phyloP scores from a whole-genome alignment of 768 basidiomycete genomes.

The Boletus patriciae region DNA sequence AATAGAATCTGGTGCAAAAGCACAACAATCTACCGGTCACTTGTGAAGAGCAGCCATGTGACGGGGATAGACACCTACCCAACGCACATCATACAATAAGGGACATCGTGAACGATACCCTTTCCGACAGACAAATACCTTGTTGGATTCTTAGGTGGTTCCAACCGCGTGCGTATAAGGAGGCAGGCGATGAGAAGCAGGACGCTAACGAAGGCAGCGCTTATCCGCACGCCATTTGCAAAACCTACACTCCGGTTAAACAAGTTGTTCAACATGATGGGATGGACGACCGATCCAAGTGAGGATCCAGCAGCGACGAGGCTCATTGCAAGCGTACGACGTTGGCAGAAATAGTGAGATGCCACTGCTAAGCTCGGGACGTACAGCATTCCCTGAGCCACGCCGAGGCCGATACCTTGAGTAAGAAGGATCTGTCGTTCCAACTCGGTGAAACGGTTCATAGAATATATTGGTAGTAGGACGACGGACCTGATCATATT shows the following conservation, averaged over 20 bases:
- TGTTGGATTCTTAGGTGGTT: slow-evolving; percentile 22
- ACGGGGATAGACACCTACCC: slow-evolving; percentile 19
- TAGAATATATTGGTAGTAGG: neutral
- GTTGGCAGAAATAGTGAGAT: slow-evolving; percentile 45
- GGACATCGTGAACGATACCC: slow-evolving; percentile 13
- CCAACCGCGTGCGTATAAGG: slow-evolving; percentile 42
- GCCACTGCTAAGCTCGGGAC: slow-evolving; percentile 45
- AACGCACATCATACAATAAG: slow-evolving; percentile 17
- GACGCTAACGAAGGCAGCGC: slow-evolving; percentile 42
- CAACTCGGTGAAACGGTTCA: neutral
- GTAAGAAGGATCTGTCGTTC: slow-evolving; percentile 45
- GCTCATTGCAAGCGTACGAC: slow-evolving; percentile 46
- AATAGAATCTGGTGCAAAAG: slow-evolving; percentile 43
- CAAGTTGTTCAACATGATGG: slow-evolving; percentile 34
- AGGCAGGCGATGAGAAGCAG: slow-evolving; percentile 36
- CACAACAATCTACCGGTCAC: slow-evolving; percentile 17
- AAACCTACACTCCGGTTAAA: slow-evolving; percentile 34
- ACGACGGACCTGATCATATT: slow-evolving; percentile 43
- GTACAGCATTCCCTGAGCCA: slow-evolving; percentile 47
- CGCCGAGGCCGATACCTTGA: slow-evolving; percentile 48
- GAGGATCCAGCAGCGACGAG: slow-evolving; percentile 41
- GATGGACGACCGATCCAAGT: slow-evolving; percentile 27
- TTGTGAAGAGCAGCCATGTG: neutral
- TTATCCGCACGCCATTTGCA: slow-evolving; percentile 48
- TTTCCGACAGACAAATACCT: slow-evolving; percentile 20